Percentiles rank a stretch among this genome's conserved stretches.
Evolutionary conservation across 345 rosid genomes (phyloP).

Genomic region (Populus nigra): DNA sequence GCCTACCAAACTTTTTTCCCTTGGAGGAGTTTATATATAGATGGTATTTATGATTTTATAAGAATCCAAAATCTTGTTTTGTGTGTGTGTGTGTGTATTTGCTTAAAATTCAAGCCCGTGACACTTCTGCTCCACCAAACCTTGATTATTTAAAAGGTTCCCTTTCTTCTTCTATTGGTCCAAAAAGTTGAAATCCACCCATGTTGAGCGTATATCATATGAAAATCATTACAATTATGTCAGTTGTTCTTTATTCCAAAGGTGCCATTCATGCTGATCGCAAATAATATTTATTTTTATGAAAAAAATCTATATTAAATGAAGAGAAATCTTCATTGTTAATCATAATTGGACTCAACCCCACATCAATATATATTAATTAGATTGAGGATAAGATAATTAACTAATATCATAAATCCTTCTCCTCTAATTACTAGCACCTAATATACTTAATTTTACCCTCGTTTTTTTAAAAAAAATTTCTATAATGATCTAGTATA

Average conservation of each 20-base stretch:
- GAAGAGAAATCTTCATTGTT: background rate
- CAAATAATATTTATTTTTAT: background rate
- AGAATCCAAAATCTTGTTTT: conserved; percentile 11
- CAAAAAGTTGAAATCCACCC: conserved; percentile 26
- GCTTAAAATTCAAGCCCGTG: conserved; percentile 25
- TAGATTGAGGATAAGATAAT: background rate
- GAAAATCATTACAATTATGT: conserved; percentile 22
- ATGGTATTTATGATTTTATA: conserved; percentile 4
- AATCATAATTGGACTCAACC: background rate
- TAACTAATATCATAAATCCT: background rate
- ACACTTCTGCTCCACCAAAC: conserved; percentile 31
- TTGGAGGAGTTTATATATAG: background rate
- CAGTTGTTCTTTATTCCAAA: conserved; percentile 13
- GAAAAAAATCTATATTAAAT: conserved; percentile 5
- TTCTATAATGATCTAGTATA: too few species aligned
- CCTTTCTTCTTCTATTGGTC: conserved; percentile 24
- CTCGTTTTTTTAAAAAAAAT: too few species aligned
- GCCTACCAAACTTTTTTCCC: conserved; percentile 26
- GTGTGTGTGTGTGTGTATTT: background rate
- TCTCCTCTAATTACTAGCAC: background rate
- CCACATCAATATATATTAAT: background rate
- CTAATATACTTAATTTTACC: too few species aligned
- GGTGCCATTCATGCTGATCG: conserved; percentile 13
- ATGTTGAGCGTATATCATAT: conserved; percentile 14
- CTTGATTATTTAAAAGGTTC: conserved; percentile 19